Evolutionary conservation across 73 alveolate species (phyloP).

Genomic region (Paramecium primaurelia): DNA sequence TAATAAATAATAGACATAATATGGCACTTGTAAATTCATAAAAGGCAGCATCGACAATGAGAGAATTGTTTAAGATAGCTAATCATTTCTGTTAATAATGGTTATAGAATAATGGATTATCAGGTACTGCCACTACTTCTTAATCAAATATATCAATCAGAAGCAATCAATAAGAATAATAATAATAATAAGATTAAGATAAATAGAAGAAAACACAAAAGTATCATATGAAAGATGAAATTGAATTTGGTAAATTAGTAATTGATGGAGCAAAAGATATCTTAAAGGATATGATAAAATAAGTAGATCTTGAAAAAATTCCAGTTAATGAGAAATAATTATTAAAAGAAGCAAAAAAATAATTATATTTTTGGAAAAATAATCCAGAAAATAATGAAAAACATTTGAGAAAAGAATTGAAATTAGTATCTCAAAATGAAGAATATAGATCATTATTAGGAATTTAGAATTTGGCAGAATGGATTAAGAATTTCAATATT

Average conservation of each 20-base stretch:
- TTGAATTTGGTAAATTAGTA: slow-evolving; percentile 43
- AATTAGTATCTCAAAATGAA: slow-evolving; percentile 32
- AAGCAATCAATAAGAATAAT: background rate
- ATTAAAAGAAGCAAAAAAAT: slow-evolving; percentile 48
- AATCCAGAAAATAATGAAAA: slow-evolving; percentile 60
- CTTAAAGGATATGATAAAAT: slow-evolving; percentile 22
- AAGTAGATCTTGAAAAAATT: slow-evolving; percentile 3
- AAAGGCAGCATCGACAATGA: slow-evolving; percentile 3
- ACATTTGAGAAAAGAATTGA: slow-evolving; percentile 54
- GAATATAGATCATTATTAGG: slow-evolving; percentile 53
- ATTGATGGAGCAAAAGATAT: slow-evolving; percentile 25
- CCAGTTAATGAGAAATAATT: slow-evolving; percentile 27
- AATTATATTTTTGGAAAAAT: slow-evolving; percentile 52
- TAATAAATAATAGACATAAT: background rate
- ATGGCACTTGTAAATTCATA: background rate
- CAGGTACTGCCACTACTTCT: background rate
- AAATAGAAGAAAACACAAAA: background rate
- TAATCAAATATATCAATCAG: background rate
- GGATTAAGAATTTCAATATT: slow-evolving; percentile 52
- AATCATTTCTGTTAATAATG: background rate
- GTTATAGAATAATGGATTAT: background rate
- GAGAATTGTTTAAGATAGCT: background rate
- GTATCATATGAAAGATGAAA: slow-evolving; percentile 48
- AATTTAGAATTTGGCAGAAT: slow-evolving; percentile 42
- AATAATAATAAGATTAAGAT: background rate